A percentile compares a stretch with the other conserved stretches of the same genome.
These are phyloP conservation scores for Quercus engelmannii DNA, from an alignment of 306 rosid genomes.

Conservation along the genomic window DNA sequence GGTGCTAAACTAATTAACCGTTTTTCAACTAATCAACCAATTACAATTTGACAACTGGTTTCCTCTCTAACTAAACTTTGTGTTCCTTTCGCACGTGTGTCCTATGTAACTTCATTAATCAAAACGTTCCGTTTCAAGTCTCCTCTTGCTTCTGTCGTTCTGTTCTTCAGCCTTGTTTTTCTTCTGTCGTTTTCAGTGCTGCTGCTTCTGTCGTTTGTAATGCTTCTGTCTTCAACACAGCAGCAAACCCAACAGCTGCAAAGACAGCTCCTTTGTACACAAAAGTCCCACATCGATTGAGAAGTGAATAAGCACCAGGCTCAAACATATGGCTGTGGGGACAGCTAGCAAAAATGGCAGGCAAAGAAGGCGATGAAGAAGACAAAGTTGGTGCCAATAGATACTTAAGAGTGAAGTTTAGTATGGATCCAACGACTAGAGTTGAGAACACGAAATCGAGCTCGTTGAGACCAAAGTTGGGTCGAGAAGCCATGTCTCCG, in stretches of 20 bases:
- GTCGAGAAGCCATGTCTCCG: constrained; percentile 98
- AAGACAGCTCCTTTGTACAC: constrained; percentile 74
- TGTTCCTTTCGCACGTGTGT: too few species aligned
- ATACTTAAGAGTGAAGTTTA: constrained; percentile 90
- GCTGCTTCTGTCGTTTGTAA: too few species aligned
- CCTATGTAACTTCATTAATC: too few species aligned
- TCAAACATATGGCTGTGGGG: constrained; percentile 96
- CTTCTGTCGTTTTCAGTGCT: too few species aligned
- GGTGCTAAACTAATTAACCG: too few species aligned
- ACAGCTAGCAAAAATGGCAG: constrained; percentile 61
- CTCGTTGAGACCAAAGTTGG: constrained; percentile 94
- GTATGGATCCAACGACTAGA: constrained; percentile 85
- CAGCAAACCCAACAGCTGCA: constrained; percentile 77
- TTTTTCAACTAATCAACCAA: too few species aligned
- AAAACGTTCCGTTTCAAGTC: too few species aligned
- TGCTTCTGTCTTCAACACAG: too few species aligned
- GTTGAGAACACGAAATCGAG: constrained; percentile 97
- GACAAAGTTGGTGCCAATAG: constrained; percentile 70
- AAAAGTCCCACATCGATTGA: constrained; percentile 63
- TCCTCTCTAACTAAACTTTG: too few species aligned
- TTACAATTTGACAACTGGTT: too few species aligned
- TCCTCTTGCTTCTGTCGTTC: too few species aligned
- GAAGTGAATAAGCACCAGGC: constrained; percentile 54
- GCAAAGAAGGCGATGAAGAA: constrained; percentile 48
- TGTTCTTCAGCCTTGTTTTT: too few species aligned